These are phyloP conservation scores for Acacia melanoxylon DNA, from an alignment of 306 rosid species.

Conservation along the genomic window DNA sequence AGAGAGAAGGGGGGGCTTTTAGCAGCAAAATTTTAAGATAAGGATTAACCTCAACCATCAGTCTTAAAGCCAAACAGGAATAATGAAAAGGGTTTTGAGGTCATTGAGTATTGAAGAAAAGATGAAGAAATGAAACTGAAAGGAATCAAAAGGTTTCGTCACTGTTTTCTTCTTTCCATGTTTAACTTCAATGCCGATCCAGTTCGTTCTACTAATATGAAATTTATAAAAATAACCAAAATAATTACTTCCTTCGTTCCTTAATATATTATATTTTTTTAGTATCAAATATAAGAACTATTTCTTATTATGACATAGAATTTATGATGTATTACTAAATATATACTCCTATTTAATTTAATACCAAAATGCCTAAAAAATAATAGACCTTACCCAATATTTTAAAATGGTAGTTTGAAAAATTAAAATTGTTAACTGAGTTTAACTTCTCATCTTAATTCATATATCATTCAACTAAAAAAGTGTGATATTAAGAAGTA, in stretches of 20 bases:
- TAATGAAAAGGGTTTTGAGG: constrained; percentile 7
- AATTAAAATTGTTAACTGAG: not conserved
- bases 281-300: not conserved
- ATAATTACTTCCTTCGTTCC: not conserved
- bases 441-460: not conserved
- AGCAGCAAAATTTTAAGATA: constrained; percentile 19
- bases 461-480: no score
- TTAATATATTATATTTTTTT: no score
- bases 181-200: constrained; percentile 29
- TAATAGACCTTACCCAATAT: no score
- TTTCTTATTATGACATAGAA: no score
- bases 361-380: no score
- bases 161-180: constrained; percentile 27
- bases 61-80: constrained; percentile 19
- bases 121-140: not conserved
- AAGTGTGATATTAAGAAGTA: no score
- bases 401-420: not conserved
- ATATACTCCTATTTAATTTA: not conserved
- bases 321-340: not conserved
- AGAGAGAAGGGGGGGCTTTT: not conserved
- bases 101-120: not conserved
- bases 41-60: constrained; percentile 28
- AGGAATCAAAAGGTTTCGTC: constrained; percentile 11
- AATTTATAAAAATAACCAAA: not conserved
- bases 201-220: not conserved